Base-by-base conservation (phyloP, 495 filamentous ascomycete species). In the Podospora australis region DNA sequence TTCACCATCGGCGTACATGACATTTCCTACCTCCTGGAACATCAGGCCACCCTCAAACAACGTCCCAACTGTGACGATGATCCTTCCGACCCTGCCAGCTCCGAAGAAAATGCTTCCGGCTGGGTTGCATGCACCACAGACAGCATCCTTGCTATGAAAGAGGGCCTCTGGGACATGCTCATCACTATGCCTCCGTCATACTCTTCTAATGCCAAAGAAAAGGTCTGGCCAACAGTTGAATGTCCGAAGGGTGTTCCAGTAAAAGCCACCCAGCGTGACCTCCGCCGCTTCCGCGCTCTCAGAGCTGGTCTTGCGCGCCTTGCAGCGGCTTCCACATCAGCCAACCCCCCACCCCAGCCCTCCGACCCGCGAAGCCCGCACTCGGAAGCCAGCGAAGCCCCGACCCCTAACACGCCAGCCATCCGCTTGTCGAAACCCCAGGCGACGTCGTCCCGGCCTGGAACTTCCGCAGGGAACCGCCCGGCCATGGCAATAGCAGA, bases 101-200 rank as follows among this genome's bases (percentile, higher is more conserved):
- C 51, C 14, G 67, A 73, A 10, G 83, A 82, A 28, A 61, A 67
- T 19, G 75, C 78, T 9, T 72, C 78, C 1, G 82, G 87, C 10
- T 97, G 90, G 90, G 79, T 95, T 38, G 92, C 92, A 1, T 96
- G 90, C 64, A 92, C 90, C 24, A 97, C 92, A 19, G 92, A 98
- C 63, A 89, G 82, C 57, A 86, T 98, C 44, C 75, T 98, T 28
- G 79, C 78, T 48, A 84, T 86, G 66, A 98, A 96, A 64, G 73
- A 79, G 22, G 73, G 82, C 14, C 82, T 97, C 16, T 98, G 87
- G 69, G 92, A 98, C 62, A 73, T 91, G 38, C 77, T 96, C 42
- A 79, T 96, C 53, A 87, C 84, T 13, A 70, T 96, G 50, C 88
- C 90, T 0, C 74, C 84, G 1, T 57, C 71, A 1, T 69, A 86